Evolutionary conservation across 163 green algal genomes (phyloP).

Genomic region (Prototheca cutis): DNA sequence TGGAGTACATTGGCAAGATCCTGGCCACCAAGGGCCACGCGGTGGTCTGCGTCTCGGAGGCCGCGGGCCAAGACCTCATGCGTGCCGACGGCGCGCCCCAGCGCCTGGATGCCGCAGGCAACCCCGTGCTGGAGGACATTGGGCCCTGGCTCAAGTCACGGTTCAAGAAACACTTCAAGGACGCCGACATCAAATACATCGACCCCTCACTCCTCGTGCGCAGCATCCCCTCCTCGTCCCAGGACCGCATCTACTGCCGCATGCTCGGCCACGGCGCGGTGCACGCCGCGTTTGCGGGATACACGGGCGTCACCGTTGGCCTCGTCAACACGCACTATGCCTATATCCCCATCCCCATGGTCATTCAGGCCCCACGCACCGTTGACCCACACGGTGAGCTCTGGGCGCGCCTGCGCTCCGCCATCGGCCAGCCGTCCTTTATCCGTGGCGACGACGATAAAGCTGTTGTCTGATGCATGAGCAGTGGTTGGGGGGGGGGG

Average conservation of each 20-base stretch:
- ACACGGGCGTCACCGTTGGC: conserved; percentile 70
- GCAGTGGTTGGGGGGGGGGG: too few species aligned
- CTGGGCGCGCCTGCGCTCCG: conserved; percentile 73
- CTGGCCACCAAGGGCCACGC: conserved; percentile 71
- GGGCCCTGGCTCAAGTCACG: conserved; percentile 44
- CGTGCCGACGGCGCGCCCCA: neutral
- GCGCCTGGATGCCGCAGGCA: conserved; percentile 68
- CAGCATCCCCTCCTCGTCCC: conserved; percentile 48
- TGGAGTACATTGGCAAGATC: conserved; percentile 65
- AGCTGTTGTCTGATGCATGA: too few species aligned
- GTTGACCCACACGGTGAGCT: conserved; percentile 79
- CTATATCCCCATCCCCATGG: conserved; percentile 78
- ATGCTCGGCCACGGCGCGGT: conserved; percentile 84
- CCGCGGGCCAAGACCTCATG: conserved; percentile 65
- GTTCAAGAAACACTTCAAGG: conserved; percentile 66
- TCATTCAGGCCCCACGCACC: conserved; percentile 45
- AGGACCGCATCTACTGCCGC: conserved; percentile 79
- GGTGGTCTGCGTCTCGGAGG: conserved; percentile 88
- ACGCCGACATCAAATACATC: conserved; percentile 78
- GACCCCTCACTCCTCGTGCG: conserved; percentile 92
- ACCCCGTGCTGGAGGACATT: conserved; percentile 73
- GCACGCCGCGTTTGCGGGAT: conserved; percentile 84
- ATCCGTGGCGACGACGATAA: neutral
- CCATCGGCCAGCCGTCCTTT: conserved; percentile 78
- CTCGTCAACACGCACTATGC: conserved; percentile 88